Base-by-base conservation (phyloP, 192 early-diverging fungal species). In the Coemansia sp. region DNA sequence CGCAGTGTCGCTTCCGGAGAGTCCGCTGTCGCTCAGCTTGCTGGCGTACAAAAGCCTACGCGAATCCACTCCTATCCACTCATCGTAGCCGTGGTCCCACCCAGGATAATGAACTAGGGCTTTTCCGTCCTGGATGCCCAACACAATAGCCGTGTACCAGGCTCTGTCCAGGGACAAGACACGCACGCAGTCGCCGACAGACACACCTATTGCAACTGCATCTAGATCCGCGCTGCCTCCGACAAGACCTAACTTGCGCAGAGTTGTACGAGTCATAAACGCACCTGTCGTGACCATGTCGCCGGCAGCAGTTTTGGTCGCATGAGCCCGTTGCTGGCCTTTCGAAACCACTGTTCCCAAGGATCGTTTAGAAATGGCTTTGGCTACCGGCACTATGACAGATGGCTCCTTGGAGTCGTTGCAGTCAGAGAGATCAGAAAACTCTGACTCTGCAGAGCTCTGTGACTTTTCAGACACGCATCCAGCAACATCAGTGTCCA, bases 251-350 rank as follows among this genome's bases (percentile, higher is more conserved):
- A 84, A 67, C n/a, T 77, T 69, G 29, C 75, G 73, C 12, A 84
- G 72, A 3, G 77, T 77, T 18, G 73, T 67, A 51, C 83, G 78
- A 3, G 83, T 84, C 42, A 81, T 38, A 55, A 84, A 84, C 12
- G 83, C 83, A 12, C 83, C 83, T 1, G 83, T 84, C 11, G 83
- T 80, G 2, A 78, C 45, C 25, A 80, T 62, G n/a, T 68, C 65
- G 25, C 22, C 40, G 7, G 40, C 32, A 29, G 28, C 17, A 34
- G 30, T 32, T 34, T 62, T 2, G 3, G 25, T 54, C 32, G 34
- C 20, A 55, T 59, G 18, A 32, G 48, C 5, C 31, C 36, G 7
- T 38, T 62, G 8, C 34, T 52, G 65, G 61, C 51, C 33, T 48
- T 63, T 50, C 59, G 58, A 31, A 22, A 29, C 49, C 17, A 16